Base-by-base conservation (phyloP, 305 asterid genomes). In the Nicotiana rustica region DNA sequence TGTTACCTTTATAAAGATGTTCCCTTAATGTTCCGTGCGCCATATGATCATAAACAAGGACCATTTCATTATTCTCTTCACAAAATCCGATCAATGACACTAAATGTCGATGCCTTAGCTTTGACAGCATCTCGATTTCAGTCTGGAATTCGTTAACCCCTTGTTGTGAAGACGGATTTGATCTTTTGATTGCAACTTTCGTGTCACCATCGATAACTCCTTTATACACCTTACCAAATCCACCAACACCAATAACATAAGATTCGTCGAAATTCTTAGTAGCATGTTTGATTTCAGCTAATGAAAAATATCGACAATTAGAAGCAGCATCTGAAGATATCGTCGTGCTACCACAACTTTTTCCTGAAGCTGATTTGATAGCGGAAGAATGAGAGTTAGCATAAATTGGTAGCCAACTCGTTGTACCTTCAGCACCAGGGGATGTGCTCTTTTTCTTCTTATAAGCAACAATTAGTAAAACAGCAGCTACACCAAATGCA, bases 11-110 rank as follows among this genome's bases (percentile, higher is more conserved):
- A 81, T 93, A 95, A 5, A 95, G 91, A 86, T 95, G 99, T 44
- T 95, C 98, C 67, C 99, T 91, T 8, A 95, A 21, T 10, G 99
- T 95, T 18, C 99, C 99, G 0, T 86, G 89, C 5, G 95, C 95
- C 98, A 93, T 93, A 85, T 92, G 92, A 49, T 95, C 99, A 56
- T 95, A 95, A 17, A 95, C 97, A 79, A 95, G 85, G 10, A 87
- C 94, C 99, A 95, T 95, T 82, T 95, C 99, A 6, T 95, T 92
- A 14, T 88, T 89, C 75, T 95, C 99, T 70, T 95, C 98, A 44
- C 99, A 93, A 59, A 91, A 95, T 2, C 99, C 99, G n/a, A 95
- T 95, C 68, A 95, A 55, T 1, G 99, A 95, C 61, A 95, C 99
- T 29, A 95, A 81, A 77, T 95, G 98, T 21, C 95, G 87, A 86